Percentiles rank a stretch among this genome's conserved stretches.
Conservation (phyloP, 495 filamentous ascomycete genomes). For the Daldinia decipiens region DNA sequence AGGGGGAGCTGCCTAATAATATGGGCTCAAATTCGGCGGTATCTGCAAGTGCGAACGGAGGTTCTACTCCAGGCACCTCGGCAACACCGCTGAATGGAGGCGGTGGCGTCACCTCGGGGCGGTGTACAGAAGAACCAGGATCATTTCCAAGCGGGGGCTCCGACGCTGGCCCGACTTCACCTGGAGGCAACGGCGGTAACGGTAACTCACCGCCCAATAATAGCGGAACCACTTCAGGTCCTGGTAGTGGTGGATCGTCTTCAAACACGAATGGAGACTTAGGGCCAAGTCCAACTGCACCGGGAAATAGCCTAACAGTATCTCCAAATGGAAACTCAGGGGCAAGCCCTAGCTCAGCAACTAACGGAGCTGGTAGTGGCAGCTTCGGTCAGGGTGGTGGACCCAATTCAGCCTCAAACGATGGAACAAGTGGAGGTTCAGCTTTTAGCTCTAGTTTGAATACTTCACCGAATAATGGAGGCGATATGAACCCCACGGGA, state of each 20-base stretch:
- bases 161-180: slow-evolving; percentile 6
- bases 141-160: slow-evolving; percentile 12
- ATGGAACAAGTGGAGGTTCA: slow-evolving; percentile 6
- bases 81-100: slow-evolving; percentile 6
- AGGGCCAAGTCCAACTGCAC: slow-evolving; percentile 7
- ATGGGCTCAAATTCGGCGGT: slow-evolving; percentile 17
- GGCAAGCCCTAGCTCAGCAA: neutral
- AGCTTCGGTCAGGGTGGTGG: slow-evolving; percentile 20
- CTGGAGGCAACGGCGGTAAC: neutral
- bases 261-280: slow-evolving; percentile 18
- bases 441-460: slow-evolving; percentile 3
- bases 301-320: slow-evolving; percentile 6
- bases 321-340: slow-evolving; percentile 11
- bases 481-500: slow-evolving; percentile 2
- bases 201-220: slow-evolving; percentile 11
- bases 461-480: slow-evolving; percentile 23
- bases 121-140: slow-evolving; percentile 7
- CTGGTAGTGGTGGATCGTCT: slow-evolving; percentile 7
- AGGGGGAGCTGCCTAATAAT: slow-evolving; percentile 37
- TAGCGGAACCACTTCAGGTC: slow-evolving; percentile 3
- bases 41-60: slow-evolving; percentile 12
- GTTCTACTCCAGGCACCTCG: neutral
- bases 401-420: slow-evolving; percentile 24
- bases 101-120: slow-evolving; percentile 7
- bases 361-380: neutral